Percentiles rank a stretch among this genome's conserved stretches.
phyloP scores from a whole-genome alignment of 2,329 filamentous ascomycete genomes.

The Aspergillus thermomutatus region DNA sequence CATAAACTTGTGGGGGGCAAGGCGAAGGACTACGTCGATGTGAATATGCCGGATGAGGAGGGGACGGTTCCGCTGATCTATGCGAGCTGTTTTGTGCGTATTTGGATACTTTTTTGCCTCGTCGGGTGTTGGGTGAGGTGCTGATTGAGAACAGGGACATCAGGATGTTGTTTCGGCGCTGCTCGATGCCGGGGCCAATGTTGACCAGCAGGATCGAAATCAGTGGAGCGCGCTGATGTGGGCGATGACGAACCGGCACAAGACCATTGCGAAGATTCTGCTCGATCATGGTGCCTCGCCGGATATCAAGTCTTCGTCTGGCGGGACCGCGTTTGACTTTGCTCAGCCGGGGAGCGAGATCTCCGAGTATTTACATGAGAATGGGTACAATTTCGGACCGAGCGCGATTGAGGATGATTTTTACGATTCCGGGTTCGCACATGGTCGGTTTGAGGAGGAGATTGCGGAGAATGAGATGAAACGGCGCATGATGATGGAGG shows the following conservation, averaged over 20 bases:
- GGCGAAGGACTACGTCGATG: conserved; percentile 72
- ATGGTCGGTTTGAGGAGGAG: conserved; percentile 94
- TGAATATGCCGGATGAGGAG: conserved; percentile 87
- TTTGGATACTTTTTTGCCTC: conserved; percentile 1
- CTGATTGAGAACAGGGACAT: conserved; percentile 62
- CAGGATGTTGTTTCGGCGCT: conserved; percentile 81
- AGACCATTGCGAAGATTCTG: conserved; percentile 87
- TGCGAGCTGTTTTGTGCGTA: conserved; percentile 88
- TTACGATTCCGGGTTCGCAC: conserved; percentile 85
- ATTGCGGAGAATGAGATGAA: conserved; percentile 96
- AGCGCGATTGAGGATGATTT: conserved; percentile 67
- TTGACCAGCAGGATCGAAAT: conserved; percentile 92
- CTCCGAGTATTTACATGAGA: conserved; percentile 90
- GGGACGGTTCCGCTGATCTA: conserved; percentile 96
- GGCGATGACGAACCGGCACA: conserved; percentile 98
- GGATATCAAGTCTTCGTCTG: conserved; percentile 90
- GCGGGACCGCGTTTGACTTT: conserved; percentile 93
- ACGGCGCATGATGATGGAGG: conserved; percentile 93
- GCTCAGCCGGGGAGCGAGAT: conserved; percentile 94
- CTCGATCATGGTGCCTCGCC: conserved; percentile 93
- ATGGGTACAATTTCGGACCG: conserved; percentile 68
- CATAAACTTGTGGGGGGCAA: conserved; percentile 70
- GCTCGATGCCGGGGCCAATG: conserved; percentile 78
- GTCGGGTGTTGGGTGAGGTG: not conserved
- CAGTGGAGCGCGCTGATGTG: conserved; percentile 99